A percentile compares a stretch with the other conserved stretches of the same genome.
These are phyloP conservation scores for Spirogloea muscicola DNA, from an alignment of 139 green algal genomes.

Conservation along the genomic window DNA sequence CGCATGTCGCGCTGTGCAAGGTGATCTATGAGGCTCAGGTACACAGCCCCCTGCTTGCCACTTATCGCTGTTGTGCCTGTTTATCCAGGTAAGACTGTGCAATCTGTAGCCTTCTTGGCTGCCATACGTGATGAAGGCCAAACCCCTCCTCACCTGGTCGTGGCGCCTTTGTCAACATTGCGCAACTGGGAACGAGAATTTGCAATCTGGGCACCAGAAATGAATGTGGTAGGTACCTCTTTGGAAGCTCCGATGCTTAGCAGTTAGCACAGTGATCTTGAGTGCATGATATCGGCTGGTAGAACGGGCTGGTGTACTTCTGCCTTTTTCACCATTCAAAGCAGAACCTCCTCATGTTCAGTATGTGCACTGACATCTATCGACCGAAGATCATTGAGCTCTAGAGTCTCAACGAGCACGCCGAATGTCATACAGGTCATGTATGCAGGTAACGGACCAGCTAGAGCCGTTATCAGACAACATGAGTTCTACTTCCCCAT, in stretches of 20 bases:
- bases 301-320: too few species aligned
- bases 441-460: conserved; percentile 77
- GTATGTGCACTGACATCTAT: too few species aligned
- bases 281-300: too few species aligned
- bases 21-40: not conserved
- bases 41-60: not conserved
- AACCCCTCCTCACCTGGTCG: conserved; percentile 72
- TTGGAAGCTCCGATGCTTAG: too few species aligned
- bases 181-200: conserved; percentile 91
- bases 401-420: too few species aligned
- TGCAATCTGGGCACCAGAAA: conserved; percentile 66
- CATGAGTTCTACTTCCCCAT: conserved; percentile 62
- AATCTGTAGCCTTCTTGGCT: conserved; percentile 62
- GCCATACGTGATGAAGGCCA: conserved; percentile 55
- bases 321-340: too few species aligned
- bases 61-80: not conserved
- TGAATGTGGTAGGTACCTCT: conserved; percentile 56
- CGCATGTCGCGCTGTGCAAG: too few species aligned
- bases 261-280: too few species aligned
- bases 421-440: conserved; percentile 53
- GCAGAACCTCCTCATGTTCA: too few species aligned
- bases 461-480: conserved; percentile 55
- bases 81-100: conserved; percentile 70
- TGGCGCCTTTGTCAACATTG: conserved; percentile 85
- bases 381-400: too few species aligned